Evolutionary conservation across 1,284 basidiomycete genomes (phyloP).

Genomic region (Schizopora paradoxa): DNA sequence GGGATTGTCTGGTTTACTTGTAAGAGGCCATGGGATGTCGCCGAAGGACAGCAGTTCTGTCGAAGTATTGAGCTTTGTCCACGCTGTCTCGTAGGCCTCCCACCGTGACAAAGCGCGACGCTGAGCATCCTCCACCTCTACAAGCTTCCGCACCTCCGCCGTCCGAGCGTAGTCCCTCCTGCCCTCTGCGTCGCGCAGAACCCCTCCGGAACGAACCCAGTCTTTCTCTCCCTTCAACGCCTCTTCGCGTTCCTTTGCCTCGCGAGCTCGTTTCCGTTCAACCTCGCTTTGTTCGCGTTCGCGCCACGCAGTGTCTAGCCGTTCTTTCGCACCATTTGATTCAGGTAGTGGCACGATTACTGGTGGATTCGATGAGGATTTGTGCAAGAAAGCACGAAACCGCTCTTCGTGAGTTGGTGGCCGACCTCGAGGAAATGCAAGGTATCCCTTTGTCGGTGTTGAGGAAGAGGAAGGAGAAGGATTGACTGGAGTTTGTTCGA

Average conservation of each 20-base stretch:
- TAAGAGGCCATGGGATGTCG: constrained; percentile 16
- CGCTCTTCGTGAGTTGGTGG: constrained; percentile 10
- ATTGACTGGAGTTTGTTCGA: too few species aligned
- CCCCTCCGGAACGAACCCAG: constrained; percentile 54
- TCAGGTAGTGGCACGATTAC: too few species aligned
- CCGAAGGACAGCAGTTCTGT: constrained; percentile 6
- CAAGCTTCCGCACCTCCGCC: constrained; percentile 36
- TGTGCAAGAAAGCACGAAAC: constrained; percentile 5
- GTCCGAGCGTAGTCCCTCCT: constrained; percentile 46
- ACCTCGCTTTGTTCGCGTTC: constrained; percentile 19
- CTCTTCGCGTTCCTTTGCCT: constrained; percentile 28
- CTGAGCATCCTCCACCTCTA: constrained; percentile 38
- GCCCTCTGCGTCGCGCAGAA: constrained; percentile 46
- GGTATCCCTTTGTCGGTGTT: constrained; percentile 8
- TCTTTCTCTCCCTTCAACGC: constrained; percentile 43
- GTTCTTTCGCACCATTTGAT: background rate
- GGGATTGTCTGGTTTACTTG: constrained; percentile 38
- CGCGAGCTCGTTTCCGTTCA: constrained; percentile 20
- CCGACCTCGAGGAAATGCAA: constrained; percentile 12
- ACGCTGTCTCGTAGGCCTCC: constrained; percentile 45
- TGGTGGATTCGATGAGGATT: background rate
- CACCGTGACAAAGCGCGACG: constrained; percentile 35
- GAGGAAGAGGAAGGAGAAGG: too few species aligned
- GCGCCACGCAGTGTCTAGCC: constrained; percentile 3
- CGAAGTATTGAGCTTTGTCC: constrained; percentile 27